Evolutionary conservation across 2,329 filamentous ascomycete species (phyloP).

Genomic region (Emergomyces orientalis): DNA sequence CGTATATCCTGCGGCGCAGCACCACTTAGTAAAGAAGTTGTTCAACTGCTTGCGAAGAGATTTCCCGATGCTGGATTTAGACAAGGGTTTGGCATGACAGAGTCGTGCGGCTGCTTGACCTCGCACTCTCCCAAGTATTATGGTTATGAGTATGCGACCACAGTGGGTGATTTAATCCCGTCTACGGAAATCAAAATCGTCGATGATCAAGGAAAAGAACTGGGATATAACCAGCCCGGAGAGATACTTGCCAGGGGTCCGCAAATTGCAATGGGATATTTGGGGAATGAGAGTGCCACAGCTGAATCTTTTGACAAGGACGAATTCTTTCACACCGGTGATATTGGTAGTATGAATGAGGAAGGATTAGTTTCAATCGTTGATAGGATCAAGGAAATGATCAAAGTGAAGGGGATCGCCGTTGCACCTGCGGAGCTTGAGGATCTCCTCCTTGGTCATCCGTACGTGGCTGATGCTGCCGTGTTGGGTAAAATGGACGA

Average conservation of each 20-base stretch:
- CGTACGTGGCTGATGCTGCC: conserved; percentile 41
- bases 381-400: conserved; percentile 45
- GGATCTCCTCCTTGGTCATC: conserved; percentile 40
- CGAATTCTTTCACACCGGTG: conserved; percentile 49
- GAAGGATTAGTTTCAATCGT: conserved; percentile 35
- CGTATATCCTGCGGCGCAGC: conserved; percentile 51
- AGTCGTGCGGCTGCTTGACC: conserved; percentile 42
- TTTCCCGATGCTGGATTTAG: conserved; percentile 52
- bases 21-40: conserved; percentile 33
- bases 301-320: conserved; percentile 41
- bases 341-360: conserved; percentile 41
- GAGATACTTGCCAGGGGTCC: conserved; percentile 48
- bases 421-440: conserved; percentile 45
- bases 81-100: conserved; percentile 47
- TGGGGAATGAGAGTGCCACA: conserved; percentile 43
- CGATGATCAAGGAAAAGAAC: conserved; percentile 47
- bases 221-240: conserved; percentile 40
- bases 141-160: conserved; percentile 37
- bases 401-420: conserved; percentile 48
- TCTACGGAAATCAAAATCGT: conserved; percentile 44
- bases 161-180: conserved; percentile 40
- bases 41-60: conserved; percentile 38
- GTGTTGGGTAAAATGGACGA: conserved; percentile 37
- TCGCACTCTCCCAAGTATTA: conserved; percentile 48
- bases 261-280: conserved; percentile 46